Evolutionary conservation across 306 rosid genomes (phyloP), one percentile per base, ranked within the genome.

Genomic region (Pueraria montana): DNA sequence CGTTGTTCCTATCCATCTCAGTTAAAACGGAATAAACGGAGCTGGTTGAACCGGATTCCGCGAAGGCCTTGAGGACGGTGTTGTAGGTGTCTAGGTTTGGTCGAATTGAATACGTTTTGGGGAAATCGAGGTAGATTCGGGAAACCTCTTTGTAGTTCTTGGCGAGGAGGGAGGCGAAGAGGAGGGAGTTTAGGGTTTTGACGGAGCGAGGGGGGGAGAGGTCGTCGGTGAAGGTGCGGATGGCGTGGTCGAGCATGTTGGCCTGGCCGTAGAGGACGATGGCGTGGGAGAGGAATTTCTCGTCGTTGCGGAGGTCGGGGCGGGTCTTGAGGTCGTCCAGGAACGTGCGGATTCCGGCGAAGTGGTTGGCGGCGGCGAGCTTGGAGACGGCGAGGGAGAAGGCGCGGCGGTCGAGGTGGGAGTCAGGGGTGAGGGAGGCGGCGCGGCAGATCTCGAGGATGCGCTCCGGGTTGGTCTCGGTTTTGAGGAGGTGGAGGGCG

Each of bases 251-350:
- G 32, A 88, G 69, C 98, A 95, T 92, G 9, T 88, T 85, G 5
- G 97, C 97, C 67, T 87, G 97, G 36, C 98, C 98, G 50, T 89
- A 95, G 40, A 95, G 94, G 32, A 89, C 84, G 23, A 93, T 91
- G 38, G 89, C 90, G 45, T 91, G 97, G 4, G 91, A 84, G 14
- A 84, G 82, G 50, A 88, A 91, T 0, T 97, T 92, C 5, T 34
- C 40, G 72, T 91, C 93, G 48, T 87, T 94, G 55, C 36, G 73
- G 68, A 93, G 94, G 66, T 95, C 95, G 55, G 93, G 88, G 0
- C 97, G 91, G 52, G 90, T n/a, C 48, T 84, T 73, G 63, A 92
- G 81, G 2, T 84, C 93, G 7, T 91, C 90, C 11, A 95, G 84
- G 87, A 82, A 87, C 16, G 55, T 85, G 36, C 87, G 92, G 85